phyloP scores from a whole-genome alignment of 2,329 filamentous ascomycete species.

The Aspergillus sp. region DNA sequence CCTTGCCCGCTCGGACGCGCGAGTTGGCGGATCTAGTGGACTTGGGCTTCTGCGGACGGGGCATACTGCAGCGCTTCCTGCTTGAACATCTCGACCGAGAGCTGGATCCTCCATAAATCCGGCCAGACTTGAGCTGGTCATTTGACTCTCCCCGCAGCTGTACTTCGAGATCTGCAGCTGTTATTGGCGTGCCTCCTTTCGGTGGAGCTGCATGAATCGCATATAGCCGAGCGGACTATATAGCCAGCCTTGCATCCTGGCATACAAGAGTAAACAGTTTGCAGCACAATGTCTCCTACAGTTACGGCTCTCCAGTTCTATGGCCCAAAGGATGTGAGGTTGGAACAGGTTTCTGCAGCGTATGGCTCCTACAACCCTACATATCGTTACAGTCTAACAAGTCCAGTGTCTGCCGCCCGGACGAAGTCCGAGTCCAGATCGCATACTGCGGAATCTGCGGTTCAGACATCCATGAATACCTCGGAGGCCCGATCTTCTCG shows the following conservation, averaged over 20 bases:
- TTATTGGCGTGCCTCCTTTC: too few relatives aligned
- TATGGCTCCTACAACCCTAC: background rate
- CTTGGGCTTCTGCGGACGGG: too few relatives aligned
- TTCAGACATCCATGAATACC: background rate
- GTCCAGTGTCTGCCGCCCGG: background rate
- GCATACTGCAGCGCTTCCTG: too few relatives aligned
- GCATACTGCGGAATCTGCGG: constrained; percentile 10
- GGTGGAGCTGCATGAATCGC: too few relatives aligned
- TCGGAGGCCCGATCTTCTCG: background rate
- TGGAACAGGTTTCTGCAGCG: background rate
- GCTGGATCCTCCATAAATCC: too few relatives aligned
- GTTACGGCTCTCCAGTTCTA: background rate
- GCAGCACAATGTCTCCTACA: background rate
- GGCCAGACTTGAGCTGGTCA: too few relatives aligned
- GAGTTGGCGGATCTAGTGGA: background rate
- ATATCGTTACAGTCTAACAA: background rate
- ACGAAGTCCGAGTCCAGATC: constrained; percentile 4
- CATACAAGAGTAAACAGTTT: background rate
- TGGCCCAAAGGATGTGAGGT: background rate
- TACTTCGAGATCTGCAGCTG: too few relatives aligned
- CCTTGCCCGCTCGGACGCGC: background rate
- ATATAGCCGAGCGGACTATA: too few relatives aligned
- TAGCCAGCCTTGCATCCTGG: background rate
- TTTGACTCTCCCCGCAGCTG: too few relatives aligned
- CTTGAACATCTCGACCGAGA: too few relatives aligned